Evolutionary conservation across 495 filamentous ascomycete genomes (phyloP).

Genomic region (Xylaria intraflava): DNA sequence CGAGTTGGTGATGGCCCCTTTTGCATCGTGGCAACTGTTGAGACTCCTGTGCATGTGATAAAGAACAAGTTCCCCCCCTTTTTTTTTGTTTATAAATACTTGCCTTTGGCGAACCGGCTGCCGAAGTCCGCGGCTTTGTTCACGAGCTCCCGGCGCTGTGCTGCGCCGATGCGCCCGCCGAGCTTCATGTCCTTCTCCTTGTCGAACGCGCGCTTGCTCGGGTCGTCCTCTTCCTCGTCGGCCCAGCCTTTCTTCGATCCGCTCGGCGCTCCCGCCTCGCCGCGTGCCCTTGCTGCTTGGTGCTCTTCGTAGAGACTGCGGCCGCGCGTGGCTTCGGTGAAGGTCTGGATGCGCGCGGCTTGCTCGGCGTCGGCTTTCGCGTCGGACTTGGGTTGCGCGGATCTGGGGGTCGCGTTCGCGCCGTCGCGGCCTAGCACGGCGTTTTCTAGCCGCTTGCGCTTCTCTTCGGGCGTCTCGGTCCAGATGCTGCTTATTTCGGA

Average conservation of each 20-base stretch:
- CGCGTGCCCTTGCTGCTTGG: conserved; percentile 23
- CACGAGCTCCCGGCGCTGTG: conserved; percentile 72
- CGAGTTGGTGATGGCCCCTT: too few species aligned
- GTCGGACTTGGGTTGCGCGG: background rate
- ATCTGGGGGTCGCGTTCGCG: background rate
- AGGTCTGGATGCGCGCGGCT: conserved; percentile 26
- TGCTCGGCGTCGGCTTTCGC: conserved; percentile 38
- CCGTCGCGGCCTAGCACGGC: conserved; percentile 69
- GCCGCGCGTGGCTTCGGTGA: conserved; percentile 48
- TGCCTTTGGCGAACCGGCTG: conserved; percentile 73
- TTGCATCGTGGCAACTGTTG: too few species aligned
- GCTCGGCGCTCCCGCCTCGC: background rate
- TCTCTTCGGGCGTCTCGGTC: conserved; percentile 90
- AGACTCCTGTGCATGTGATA: too few species aligned
- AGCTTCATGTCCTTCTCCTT: conserved; percentile 89
- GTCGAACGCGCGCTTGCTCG: conserved; percentile 82
- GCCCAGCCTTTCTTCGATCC: conserved; percentile 17
- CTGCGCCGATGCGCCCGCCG: conserved; percentile 62
- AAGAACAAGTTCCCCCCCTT: background rate
- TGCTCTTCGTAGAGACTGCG: conserved; percentile 60
- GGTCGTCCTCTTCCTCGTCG: conserved; percentile 77
- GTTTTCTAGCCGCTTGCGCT: conserved; percentile 70
- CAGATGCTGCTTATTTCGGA: conserved; percentile 59
- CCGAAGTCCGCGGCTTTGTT: conserved; percentile 77
- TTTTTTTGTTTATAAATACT: conserved; percentile 49